Evolutionary conservation across 106 monocot species (phyloP), one percentile per base, ranked within the genome.

Genomic region (Triglochin maritima): DNA sequence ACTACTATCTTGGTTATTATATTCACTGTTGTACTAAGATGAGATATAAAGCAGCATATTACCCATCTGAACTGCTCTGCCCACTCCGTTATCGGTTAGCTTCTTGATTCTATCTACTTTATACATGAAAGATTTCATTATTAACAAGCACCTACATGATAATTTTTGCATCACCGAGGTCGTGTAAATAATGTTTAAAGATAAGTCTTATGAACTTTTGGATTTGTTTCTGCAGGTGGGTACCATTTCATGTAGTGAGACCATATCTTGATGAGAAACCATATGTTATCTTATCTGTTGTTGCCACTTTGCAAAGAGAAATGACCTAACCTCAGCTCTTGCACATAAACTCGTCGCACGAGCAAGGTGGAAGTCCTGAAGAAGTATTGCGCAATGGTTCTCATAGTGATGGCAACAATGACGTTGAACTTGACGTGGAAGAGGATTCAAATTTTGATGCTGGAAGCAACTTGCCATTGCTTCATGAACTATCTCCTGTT

Each of bases 1-100:
- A 80, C 65, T 96, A 96, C 55, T 96, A 96, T 79, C 83, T 96
- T 66, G 96, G 96, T 45, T 96, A 86, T 78, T 96, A 96, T 69
- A 96, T 96, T 66, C 96, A 98, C 45, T 88, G 91, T 49, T 92
- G 96, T 77, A 84, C 46, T 69, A 92, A 92, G 79, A 98, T 98
- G 98, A 88, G 84, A 86, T 98, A 98, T 73, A 98, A 98, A 79
- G 98, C 98, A 61, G 78, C 80, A 59, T 98, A 98, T 64, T 77
- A 51, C 43, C 98, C 92, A 49, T 98, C 98, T 49, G 98, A 98
- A 56, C 88, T 98, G 59, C 88, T 89, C 11, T 98, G 98, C 55
- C 98, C 98, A 49, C 88, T 98, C 66, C 98, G 98, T 69, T 86
- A 84, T 51, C 64, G 69, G 98, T 89, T 80, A 74, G 86, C 75